phyloP scores from a whole-genome alignment of 1,139 yeast species.

The Schwanniomyces etchellsii region DNA sequence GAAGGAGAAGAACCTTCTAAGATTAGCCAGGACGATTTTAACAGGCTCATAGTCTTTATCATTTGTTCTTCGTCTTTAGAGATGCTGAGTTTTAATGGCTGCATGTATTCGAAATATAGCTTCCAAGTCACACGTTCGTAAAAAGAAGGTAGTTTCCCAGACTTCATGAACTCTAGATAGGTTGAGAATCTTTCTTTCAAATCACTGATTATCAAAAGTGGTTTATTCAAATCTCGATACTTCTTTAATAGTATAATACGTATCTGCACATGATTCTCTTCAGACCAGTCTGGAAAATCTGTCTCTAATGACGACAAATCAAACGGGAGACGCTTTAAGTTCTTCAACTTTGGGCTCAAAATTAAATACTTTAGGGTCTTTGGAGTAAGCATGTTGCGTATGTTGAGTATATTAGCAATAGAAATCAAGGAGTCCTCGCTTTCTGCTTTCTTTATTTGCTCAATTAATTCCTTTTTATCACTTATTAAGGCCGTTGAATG shows the following conservation, averaged over 20 bases:
- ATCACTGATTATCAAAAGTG: conserved; percentile 25
- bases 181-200: conserved; percentile 22
- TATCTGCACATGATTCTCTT: conserved; percentile 14
- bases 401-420: conserved; percentile 20
- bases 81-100: conserved; percentile 8
- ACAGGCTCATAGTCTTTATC: conserved; percentile 16
- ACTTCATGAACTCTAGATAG: conserved; percentile 24
- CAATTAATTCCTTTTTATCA: conserved; percentile 13
- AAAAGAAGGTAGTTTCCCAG: conserved; percentile 23
- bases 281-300: conserved; percentile 8
- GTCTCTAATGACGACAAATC: conserved; percentile 9
- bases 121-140: conserved; percentile 42
- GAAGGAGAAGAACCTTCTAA: conserved; percentile 32
- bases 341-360: conserved; percentile 20
- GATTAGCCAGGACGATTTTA: conserved; percentile 30
- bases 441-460: conserved; percentile 17
- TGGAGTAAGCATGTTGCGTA: conserved; percentile 21
- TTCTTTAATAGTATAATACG: conserved; percentile 31
- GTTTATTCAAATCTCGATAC: conserved; percentile 26
- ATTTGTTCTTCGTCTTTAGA: conserved; percentile 19
- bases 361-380: conserved; percentile 22
- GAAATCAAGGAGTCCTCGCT: conserved; percentile 23
- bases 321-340: conserved; percentile 20
- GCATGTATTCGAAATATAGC: conserved; percentile 32
- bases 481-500: conserved; percentile 11